Base-by-base conservation (phyloP, 2,329 filamentous ascomycete species). In the Alternaria triticimaculans region DNA sequence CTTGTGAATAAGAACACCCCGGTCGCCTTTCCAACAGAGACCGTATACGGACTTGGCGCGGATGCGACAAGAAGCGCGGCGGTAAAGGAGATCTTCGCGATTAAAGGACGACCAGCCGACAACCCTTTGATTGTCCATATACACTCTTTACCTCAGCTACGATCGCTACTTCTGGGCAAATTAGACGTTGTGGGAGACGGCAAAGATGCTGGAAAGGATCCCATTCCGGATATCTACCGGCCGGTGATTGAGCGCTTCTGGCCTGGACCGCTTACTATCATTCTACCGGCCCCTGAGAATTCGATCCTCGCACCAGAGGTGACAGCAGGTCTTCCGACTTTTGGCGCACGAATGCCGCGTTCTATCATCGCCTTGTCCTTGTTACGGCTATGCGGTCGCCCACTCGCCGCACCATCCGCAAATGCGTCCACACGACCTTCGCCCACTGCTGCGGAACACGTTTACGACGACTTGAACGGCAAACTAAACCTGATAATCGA, bases 61-160 rank as follows among this genome's bases (percentile, higher is more conserved):
- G 96, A 98, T 82, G 96, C 96, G 11, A 98, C 94, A 25, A 88
- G 93, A 72, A 93, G 90, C 73, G 85, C 83, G 23, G 92, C 95
- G 2, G 95, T 98, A 7, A 89, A 87, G 75, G 94, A 94, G n/a
- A 99, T 99, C 70, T 99, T 96, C 80, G 86, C 88, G 21, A 94
- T 93, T 56, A 99, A 99, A 82, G 92, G 93, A 60, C 84, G 96
- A 59, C 96, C 96, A 4, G 92, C 91, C 7, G 96, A 99, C 77
- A 99, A 99, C 78, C 96, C 96, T 18, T 87, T 99, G 62, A 99
- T 99, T 71, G 90, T 97, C 23, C 96, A 99, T 79, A 86, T 98
- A 58, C 90, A 90, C 72, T 96, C 96, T 58, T 81, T 97, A 11
- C 81, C 86, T 21, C 96, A 97, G 87, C 83, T 97, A 60, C 85